phyloP scores from a whole-genome alignment of 345 rosid species.

The Laguncularia racemosa region DNA sequence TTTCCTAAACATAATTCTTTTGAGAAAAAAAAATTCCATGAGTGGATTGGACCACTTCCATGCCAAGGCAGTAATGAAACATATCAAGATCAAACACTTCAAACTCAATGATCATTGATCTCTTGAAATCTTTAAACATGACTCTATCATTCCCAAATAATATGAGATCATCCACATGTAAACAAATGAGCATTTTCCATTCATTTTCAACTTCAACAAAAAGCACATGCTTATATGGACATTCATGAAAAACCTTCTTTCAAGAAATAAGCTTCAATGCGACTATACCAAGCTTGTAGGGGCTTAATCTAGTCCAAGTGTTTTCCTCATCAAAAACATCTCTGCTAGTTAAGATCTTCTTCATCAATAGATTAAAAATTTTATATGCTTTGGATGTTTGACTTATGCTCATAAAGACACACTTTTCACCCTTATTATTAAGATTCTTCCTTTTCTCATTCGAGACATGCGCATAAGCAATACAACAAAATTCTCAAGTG shows the following conservation, averaged over 20 bases:
- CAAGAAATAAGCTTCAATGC: neutral
- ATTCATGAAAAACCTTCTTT: neutral
- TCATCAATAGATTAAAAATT: neutral
- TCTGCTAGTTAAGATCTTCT: neutral
- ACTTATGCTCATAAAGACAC: neutral
- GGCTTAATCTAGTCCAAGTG: neutral
- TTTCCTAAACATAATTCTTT: too few relatives aligned
- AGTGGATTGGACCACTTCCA: too few relatives aligned
- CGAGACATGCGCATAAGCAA: neutral
- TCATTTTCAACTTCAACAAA: neutral
- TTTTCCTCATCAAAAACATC: slow-evolving; percentile 2
- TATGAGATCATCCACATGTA: too few relatives aligned
- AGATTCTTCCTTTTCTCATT: neutral
- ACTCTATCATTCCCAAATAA: too few relatives aligned
- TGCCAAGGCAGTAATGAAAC: too few relatives aligned
- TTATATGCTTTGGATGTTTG: neutral
- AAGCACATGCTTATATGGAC: neutral
- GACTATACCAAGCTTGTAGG: neutral
- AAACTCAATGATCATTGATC: too few relatives aligned
- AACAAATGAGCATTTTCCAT: neutral
- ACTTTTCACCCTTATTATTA: slow-evolving; percentile 1
- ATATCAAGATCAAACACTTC: too few relatives aligned
- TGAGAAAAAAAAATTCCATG: too few relatives aligned
- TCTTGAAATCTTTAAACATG: too few relatives aligned
- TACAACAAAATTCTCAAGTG: neutral